Evolutionary conservation across 202 grass and related monocot genomes (phyloP), one percentile per base, ranked within the genome.

Genomic region (Setaria italica): DNA sequence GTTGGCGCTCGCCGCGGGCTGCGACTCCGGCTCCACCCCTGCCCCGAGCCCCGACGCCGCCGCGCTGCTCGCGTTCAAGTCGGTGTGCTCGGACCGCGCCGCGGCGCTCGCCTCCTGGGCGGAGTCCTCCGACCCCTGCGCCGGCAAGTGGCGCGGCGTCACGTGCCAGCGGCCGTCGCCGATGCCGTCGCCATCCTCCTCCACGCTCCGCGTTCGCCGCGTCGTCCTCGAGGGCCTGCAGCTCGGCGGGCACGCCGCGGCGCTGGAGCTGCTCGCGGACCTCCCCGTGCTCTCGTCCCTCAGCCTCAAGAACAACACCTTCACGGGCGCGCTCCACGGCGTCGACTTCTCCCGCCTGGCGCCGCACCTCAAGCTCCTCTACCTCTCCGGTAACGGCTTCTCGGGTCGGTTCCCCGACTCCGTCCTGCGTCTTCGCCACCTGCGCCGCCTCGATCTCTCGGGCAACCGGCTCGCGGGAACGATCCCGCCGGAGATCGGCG

Each of bases 231-330:
- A 90, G 45, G 95, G 83, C 78, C 83, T 95, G 15, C 53, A 16
- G 16, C 95, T 98, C 50, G 56, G 47, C n/a, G 92, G 89, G 2
- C 19, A 82, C 53, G 77, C 80, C 62, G 88, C 83, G 5, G 80
- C 67, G n/a, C 11, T 98, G 50, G 80, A 85, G 64, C 68, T 77
- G 63, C 92, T 98, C 69, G 78, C 78, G 4, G 62, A 20, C 1
- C 88, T 98, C 33, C 87, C 77, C 14, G 13, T 37, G 20, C 95
- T 98, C 70, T 85, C 91, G 33, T 83, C 90, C 79, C 91, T 98
- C 16, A 98, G 95, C 81, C 86, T 95, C 65, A 94, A 90, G 77
- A 98, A 98, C 70, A 98, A 98, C 86, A 82, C 77, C 16, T 98
- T 95, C 70, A 70, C 72, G 11, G 93, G 78, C 34, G 56, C 80